phyloP scores from a whole-genome alignment of 352 stramenopile species.

The Globisporangium parvum region DNA sequence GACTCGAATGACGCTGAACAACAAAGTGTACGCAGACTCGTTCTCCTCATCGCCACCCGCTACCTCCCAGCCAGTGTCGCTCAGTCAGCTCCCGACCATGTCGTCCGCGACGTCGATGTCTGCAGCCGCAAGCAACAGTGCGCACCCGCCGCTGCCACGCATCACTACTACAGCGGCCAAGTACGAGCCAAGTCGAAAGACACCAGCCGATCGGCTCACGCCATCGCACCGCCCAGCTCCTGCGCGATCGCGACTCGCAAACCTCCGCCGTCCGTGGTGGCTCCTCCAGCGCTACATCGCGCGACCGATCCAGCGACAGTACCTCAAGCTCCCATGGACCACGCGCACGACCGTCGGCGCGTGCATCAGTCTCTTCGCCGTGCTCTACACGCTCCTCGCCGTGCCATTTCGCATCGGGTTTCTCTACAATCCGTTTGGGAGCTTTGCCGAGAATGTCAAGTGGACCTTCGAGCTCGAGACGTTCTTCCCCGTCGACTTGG shows the following conservation, averaged over 20 bases:
- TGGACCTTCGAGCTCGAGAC: constrained; percentile 43
- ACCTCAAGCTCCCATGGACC: constrained; percentile 36
- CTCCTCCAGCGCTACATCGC: constrained; percentile 14
- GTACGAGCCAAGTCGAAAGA: not conserved
- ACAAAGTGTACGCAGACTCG: constrained; percentile 9
- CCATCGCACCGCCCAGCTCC: not conserved
- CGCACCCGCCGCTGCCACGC: too few relatives aligned
- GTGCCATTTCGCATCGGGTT: constrained; percentile 66
- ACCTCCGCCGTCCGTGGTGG: constrained; percentile 1
- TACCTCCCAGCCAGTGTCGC: not conserved
- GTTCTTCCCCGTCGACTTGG: constrained; percentile 28
- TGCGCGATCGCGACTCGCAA: not conserved
- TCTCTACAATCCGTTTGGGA: constrained; percentile 47
- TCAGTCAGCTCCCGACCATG: not conserved
- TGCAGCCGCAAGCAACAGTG: too few relatives aligned
- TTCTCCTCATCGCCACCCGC: too few relatives aligned
- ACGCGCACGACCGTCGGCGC: constrained; percentile 30
- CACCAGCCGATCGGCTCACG: not conserved
- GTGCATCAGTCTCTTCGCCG: constrained; percentile 15
- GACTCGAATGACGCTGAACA: constrained; percentile 7
- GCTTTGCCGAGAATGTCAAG: not conserved
- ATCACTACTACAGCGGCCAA: not conserved
- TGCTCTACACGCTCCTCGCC: constrained; percentile 50
- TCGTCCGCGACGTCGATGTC: not conserved
- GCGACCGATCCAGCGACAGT: constrained; percentile 23